Conservation (phyloP, 179 eudicot genomes). For the Spergularia azorica region DNA sequence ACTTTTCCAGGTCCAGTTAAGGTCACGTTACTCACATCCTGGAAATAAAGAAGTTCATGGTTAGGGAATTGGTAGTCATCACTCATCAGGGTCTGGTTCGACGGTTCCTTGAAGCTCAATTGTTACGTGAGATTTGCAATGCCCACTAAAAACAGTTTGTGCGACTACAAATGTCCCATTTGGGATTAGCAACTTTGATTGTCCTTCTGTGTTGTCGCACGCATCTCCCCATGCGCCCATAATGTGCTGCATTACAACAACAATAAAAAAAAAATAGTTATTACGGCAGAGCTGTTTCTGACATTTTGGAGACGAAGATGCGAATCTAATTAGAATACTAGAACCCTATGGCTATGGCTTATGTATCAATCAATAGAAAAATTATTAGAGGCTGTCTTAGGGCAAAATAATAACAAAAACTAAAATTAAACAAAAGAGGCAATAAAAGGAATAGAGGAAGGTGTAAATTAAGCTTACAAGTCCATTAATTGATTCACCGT, state of each 20-base stretch:
- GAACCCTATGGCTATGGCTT: too few species aligned
- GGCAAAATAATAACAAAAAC: too few species aligned
- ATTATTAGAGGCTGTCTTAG: too few species aligned
- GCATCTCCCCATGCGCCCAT: constrained; percentile 26
- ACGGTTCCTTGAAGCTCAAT: constrained; percentile 27
- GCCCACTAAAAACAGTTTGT: constrained; percentile 16
- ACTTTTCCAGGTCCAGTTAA: constrained; percentile 17
- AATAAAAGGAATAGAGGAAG: background rate
- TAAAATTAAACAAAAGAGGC: background rate
- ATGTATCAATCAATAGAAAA: too few species aligned
- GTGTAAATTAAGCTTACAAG: constrained; percentile 3
- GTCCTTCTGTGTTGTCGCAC: constrained; percentile 9
- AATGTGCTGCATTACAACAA: background rate
- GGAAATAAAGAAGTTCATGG: constrained; percentile 10
- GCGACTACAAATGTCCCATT: constrained; percentile 24
- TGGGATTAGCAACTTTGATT: constrained; percentile 24
- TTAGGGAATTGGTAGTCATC: constrained; percentile 22
- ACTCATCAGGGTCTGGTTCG: constrained; percentile 18
- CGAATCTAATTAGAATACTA: too few species aligned
- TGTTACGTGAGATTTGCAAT: constrained; percentile 14
- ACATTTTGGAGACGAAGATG: too few species aligned
- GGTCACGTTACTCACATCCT: constrained; percentile 15
- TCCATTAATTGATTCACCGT: constrained; percentile 23
- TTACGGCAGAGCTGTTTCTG: too few species aligned
- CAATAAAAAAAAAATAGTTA: too few species aligned